A percentile compares a stretch with the other conserved stretches of the same genome.
Evolutionary conservation across 306 rosid genomes (phyloP).

Genomic region (Chamaecrista fasciculata): DNA sequence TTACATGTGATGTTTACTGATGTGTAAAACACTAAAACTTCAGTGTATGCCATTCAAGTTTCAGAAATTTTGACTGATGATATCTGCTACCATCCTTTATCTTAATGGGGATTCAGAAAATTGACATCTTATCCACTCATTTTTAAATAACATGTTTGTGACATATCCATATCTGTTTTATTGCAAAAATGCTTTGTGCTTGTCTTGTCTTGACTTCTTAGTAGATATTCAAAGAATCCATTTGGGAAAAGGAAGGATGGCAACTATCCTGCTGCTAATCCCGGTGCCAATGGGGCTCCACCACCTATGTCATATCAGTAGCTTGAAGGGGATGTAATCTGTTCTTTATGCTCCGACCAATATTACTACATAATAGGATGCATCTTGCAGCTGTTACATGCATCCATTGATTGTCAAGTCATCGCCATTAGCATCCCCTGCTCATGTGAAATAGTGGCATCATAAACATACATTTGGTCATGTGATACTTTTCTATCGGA

Average conservation of each 20-base stretch:
- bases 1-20: no score
- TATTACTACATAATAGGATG: constrained; percentile 83
- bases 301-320: constrained; percentile 78
- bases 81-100: no score
- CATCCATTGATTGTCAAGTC: constrained; percentile 96
- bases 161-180: constrained; percentile 4
- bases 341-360: constrained; percentile 76
- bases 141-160: no score
- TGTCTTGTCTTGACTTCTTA: constrained; percentile 57
- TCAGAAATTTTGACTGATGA: no score
- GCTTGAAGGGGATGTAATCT: constrained; percentile 98
- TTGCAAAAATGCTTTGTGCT: constrained; percentile 20
- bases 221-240: constrained; percentile 91
- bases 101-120: no score
- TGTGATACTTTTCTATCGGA: constrained; percentile 52
- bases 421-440: constrained; percentile 87
- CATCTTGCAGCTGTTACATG: constrained; percentile 97
- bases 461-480: constrained; percentile 78
- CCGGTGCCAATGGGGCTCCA: constrained; percentile 68
- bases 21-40: no score
- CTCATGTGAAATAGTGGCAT: constrained; percentile 79
- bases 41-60: no score
- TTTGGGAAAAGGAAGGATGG: constrained; percentile 90
- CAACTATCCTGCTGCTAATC: constrained; percentile 40
- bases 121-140: no score